Evolutionary conservation across 176 grass and related monocot species (phyloP), one percentile per base, ranked within the genome.

Genomic region (Avena atlantica): DNA sequence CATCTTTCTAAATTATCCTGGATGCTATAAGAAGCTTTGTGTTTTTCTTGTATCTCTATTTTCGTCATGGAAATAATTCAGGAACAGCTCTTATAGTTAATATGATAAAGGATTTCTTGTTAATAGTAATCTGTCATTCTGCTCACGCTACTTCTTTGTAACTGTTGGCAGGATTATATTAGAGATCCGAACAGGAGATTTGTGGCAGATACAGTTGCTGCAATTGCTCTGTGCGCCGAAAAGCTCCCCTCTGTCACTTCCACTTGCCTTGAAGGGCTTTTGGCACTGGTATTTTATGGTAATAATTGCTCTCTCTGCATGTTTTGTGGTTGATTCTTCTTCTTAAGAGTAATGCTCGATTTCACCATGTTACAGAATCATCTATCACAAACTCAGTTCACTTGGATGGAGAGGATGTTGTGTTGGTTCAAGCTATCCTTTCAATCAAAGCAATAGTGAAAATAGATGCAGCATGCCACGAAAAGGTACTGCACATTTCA

Each of bases 111-210:
- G 78, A 50, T 76, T 27, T 80, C 14, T 23, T n/a, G 87, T 27
- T 16, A 31, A 27, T 64, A 81, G 5, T 17, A 31, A 29, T 34
- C 27, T 75, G 4, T 19, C 51, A 71, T 80, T 74, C 15, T 70
- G 57, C 64, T 81, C 71, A 44, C 88, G 76, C 17, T 81, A 74
- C 49, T 90, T 79, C 89, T 40, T 19, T 57, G 55, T 62, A 13
- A 77, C 75, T 93, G 9, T 65, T 91, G 81, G 55, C 88, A 98
- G 96, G 93, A 98, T 88, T 98, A 98, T 74, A 92, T 98, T 81
- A 98, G 84, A 88, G 96, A 96, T 83, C 92, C 88, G 2, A 85
- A 98, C 90, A 98, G 96, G 87, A 96, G 92, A 92, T 98, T 98
- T 91, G 93, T 91, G 27, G 93, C 92, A 69, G 96, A 98, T 87